A percentile compares a stretch with the other conserved stretches of the same genome.
Evolutionary conservation across 2,329 filamentous ascomycete species (phyloP).

Genomic region (Clonostachys solani): DNA sequence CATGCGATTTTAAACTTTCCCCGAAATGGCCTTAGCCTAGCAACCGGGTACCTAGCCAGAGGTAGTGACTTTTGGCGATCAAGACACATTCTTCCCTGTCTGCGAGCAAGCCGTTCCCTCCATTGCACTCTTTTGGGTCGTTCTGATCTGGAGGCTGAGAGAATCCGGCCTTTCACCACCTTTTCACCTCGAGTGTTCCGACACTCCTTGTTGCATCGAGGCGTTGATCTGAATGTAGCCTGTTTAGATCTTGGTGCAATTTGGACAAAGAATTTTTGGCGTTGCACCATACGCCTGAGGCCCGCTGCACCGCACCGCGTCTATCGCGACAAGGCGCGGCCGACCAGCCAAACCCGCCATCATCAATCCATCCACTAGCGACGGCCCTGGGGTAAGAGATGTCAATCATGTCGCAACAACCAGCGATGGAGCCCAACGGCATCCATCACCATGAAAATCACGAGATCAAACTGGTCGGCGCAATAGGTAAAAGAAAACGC

Average conservation of each 20-base stretch:
- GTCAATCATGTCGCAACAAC: slow-evolving; percentile 34
- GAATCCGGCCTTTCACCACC: too few relatives aligned
- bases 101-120: too few relatives aligned
- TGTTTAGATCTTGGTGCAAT: slow-evolving; percentile 2
- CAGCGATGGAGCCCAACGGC: slow-evolving; percentile 33
- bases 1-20: slow-evolving; percentile 16
- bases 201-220: too few relatives aligned
- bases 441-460: slow-evolving; percentile 20
- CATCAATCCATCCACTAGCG: too few relatives aligned
- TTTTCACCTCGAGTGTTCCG: too few relatives aligned
- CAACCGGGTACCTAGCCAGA: too few relatives aligned
- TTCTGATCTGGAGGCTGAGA: too few relatives aligned
- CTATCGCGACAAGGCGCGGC: slow-evolving; percentile 22
- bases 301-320: slow-evolving; percentile 20
- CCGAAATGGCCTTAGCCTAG: slow-evolving; percentile 15
- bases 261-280: slow-evolving; percentile 28
- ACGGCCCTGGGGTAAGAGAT: slow-evolving; percentile 9
- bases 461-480: slow-evolving; percentile 20
- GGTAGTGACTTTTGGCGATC: too few relatives aligned
- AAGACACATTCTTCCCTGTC: too few relatives aligned
- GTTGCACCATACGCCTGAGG: slow-evolving; percentile 29
- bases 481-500: slow-evolving; percentile 55
- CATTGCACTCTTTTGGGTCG: too few relatives aligned
- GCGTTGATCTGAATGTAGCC: too few relatives aligned
- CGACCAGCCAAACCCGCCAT: too few relatives aligned